Evolutionary conservation across 2,329 filamentous ascomycete species (phyloP), one percentile per base, ranked within the genome.

Genomic region (Calonectria leucothoes): DNA sequence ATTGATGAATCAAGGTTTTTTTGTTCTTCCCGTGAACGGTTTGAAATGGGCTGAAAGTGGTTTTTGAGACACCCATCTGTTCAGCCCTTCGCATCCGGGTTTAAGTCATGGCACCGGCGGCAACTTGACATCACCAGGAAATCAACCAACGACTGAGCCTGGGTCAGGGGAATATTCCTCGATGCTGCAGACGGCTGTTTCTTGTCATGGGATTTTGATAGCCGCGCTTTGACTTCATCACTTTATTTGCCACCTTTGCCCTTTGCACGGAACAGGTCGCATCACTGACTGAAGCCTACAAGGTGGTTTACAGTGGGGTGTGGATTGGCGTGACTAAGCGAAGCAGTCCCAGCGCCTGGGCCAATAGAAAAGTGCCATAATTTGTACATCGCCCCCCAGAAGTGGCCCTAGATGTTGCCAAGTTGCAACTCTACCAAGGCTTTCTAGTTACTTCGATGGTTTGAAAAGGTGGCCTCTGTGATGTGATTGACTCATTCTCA

Each of bases 381-480:
- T 51, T 74, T 69, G 51, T 61, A 23, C 35, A n/a, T 61, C 23
- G 14, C 55, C 35, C 67, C 65, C 42, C 1, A 20, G 12, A 45
- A 75, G 73, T 64, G 66, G 74, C 74, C 59, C 71, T 57, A 39
- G 61, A 77, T 74, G 78, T 75, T 80, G 77, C 76, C 79, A 80
- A 80, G 74, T 80, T 80, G 79, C 75, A 75, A 68, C 27, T 71
- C 29, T 64, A 48, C 48, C 23, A 59, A 71, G 55, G 35, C 12
- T 52, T 81, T 81, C 79, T 77, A 79, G 78, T 69, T 74, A 78
- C 79, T 80, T 81, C 78, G 78, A 81, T 77, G 71, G 39, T 35
- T 55, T 52, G 72, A 33, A 33, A 66, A 81, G 77, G 75, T 81
- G 79, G 79, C 79, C 79, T 80, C 69, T 79, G 69, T 25, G 37